phyloP scores from a whole-genome alignment of 345 rosid genomes.

The Rhizophora apiculata region DNA sequence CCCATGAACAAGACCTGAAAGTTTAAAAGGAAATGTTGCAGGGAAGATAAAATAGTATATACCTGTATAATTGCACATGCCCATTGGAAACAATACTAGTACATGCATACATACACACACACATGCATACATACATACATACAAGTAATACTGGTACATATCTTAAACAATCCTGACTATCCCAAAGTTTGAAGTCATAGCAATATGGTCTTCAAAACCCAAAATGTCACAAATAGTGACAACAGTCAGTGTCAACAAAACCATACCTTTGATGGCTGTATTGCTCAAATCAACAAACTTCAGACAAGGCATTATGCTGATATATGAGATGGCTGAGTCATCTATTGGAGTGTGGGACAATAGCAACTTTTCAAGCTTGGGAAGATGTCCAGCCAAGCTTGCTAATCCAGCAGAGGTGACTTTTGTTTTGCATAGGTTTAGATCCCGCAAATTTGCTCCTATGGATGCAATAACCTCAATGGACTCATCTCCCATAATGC shows the following conservation, averaged over 20 bases:
- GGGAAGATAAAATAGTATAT: neutral
- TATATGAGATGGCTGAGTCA: slow-evolving; percentile 55
- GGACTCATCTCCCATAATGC: slow-evolving; percentile 63
- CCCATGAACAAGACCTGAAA: slow-evolving; percentile 53
- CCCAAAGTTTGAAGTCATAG: neutral
- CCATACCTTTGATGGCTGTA: slow-evolving; percentile 63
- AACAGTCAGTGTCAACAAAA: neutral
- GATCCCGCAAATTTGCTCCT: slow-evolving; percentile 57
- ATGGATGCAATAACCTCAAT: slow-evolving; percentile 46
- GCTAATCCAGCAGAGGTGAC: slow-evolving; percentile 63
- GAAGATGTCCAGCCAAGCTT: slow-evolving; percentile 58
- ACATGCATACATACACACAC: neutral
- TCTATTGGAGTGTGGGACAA: slow-evolving; percentile 55
- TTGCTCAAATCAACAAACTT: slow-evolving; percentile 69
- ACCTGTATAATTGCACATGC: neutral
- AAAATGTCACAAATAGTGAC: too few species aligned
- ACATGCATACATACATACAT: neutral
- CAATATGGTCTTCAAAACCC: neutral
- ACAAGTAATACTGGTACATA: neutral
- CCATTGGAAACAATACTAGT: neutral
- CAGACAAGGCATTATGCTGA: slow-evolving; percentile 56
- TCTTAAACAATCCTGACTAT: neutral
- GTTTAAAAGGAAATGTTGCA: slow-evolving; percentile 10
- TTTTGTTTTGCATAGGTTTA: slow-evolving; percentile 64
- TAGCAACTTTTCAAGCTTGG: slow-evolving; percentile 57